Evolutionary conservation across 2,329 filamentous ascomycete genomes (phyloP), one percentile per base, ranked within the genome.

Genomic region (Pseudocercospora cruenta): DNA sequence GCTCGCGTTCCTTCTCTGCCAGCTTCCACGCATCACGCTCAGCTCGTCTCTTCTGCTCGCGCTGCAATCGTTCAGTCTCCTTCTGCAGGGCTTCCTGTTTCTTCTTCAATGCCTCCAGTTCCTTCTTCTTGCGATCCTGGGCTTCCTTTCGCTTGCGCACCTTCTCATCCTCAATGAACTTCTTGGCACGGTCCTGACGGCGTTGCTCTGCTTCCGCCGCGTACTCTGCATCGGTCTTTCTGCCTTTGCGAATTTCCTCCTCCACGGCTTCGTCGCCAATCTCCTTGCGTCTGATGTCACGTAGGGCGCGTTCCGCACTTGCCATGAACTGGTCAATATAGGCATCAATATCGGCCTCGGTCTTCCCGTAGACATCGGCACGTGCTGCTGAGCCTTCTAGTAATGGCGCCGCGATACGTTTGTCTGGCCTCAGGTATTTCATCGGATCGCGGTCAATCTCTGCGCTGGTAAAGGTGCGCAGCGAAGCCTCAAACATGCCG

Each of bases 301-400:
- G 87, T 74, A 94, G 88, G 58, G 87, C 87, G 26, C 84, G 82
- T 74, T 93, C 89, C 65, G 93, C 92, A 26, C 88, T 85, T 9
- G 82, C 82, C 55, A 89, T 84, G 67, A 87, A 82, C 65, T 84
- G 79, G 73, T 91, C 87, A 65, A 94, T 90, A 66, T 93, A 82
- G 28, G 85, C 82, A 66, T 88, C 86, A 58, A 94, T 88, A 58
- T 89, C 86, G 7, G 85, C 83, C 72, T 91, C 87, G 0, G 90
- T 90, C 71, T 87, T 87, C 66, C 90, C 87, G 73, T 94, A 95
- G 28, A 93, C 87, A 26, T 90, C 90, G 21, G 88, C 90, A 67
- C 92, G 87, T 73, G 94, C 91, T 19, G 92, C 86, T 0, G 90
- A 90, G 64, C 92, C 91, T 76, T 94, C 91, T 47, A 94, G 89